Percentiles rank a stretch among this genome's conserved stretches.
These are phyloP conservation scores for Cocos nucifera DNA, from an alignment of 176 grass and related monocot species.

Conservation along the genomic window DNA sequence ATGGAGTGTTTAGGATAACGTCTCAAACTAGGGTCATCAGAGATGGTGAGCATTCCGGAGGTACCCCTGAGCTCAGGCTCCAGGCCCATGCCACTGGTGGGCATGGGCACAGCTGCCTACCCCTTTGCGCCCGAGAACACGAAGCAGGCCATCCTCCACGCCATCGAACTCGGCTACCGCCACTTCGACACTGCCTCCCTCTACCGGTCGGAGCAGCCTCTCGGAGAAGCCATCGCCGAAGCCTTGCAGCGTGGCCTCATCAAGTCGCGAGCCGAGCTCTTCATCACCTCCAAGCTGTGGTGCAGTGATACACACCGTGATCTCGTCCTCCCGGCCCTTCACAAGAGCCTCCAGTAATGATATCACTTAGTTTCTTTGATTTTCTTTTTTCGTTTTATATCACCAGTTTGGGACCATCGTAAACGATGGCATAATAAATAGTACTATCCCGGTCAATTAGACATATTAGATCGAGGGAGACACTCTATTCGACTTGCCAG, in stretches of 20 bases:
- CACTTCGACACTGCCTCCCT: slow-evolving; percentile 41
- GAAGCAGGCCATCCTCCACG: slow-evolving; percentile 15
- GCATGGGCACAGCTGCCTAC: slow-evolving; percentile 32
- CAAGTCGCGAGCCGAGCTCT: slow-evolving; percentile 9
- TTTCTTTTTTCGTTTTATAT: too few species aligned
- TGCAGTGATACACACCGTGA: slow-evolving; percentile 44
- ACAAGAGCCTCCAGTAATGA: slow-evolving; percentile 36
- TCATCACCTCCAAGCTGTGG: slow-evolving; percentile 58
- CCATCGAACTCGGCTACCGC: slow-evolving; percentile 50
- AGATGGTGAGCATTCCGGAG: slow-evolving; percentile 16
- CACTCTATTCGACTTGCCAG: too few species aligned
- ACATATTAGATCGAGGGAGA: too few species aligned
- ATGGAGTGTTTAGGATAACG: too few species aligned
- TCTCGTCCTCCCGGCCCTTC: slow-evolving; percentile 47
- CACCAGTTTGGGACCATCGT: too few species aligned
- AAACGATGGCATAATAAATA: too few species aligned
- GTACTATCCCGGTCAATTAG: too few species aligned
- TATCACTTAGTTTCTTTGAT: too few species aligned
- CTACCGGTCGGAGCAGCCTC: slow-evolving; percentile 34
- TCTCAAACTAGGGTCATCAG: too few species aligned
- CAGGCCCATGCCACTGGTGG: slow-evolving; percentile 13
- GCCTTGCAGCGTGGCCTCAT: slow-evolving; percentile 23
- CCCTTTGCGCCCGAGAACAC: slow-evolving; percentile 5
- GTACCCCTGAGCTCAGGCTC: neutral
- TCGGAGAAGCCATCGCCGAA: slow-evolving; percentile 33